phyloP scores from a whole-genome alignment of 495 filamentous ascomycete species.

The Aspergillus biplanus region DNA sequence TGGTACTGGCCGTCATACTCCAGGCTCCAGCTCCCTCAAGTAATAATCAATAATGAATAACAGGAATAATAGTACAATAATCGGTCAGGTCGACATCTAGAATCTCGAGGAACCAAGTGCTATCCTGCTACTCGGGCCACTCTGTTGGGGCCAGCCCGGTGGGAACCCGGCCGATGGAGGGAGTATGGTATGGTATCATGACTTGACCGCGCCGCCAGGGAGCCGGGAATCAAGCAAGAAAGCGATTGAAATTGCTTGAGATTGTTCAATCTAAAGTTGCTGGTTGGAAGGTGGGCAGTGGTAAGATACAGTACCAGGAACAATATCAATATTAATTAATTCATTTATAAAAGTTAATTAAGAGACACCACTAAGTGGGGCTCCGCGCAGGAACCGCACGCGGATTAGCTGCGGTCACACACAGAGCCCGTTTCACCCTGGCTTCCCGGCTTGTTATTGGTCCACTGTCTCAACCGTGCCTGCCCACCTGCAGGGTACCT shows the following conservation, averaged over 20 bases:
- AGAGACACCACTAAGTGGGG: slow-evolving; percentile 1
- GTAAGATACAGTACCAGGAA: not conserved
- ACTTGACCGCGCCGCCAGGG: not conserved
- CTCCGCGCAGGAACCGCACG: slow-evolving; percentile 15
- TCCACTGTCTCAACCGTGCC: not conserved
- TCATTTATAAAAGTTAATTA: slow-evolving; percentile 3
- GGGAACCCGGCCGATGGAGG: not conserved
- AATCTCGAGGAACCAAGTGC: not conserved
- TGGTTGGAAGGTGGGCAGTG: not conserved
- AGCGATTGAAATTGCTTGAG: too few species aligned
- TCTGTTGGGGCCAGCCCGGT: not conserved
- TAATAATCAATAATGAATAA: slow-evolving; percentile 9
- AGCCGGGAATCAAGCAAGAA: too few species aligned
- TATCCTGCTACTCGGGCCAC: not conserved
- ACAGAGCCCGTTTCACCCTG: slow-evolving; percentile 18
- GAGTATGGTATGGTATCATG: slow-evolving; percentile 3
- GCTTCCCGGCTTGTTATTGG: slow-evolving; percentile 7
- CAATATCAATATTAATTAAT: slow-evolving; percentile 3
- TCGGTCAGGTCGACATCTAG: not conserved
- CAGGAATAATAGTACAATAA: not conserved
- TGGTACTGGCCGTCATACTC: not conserved
- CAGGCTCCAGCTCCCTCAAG: not conserved
- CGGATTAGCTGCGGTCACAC: slow-evolving; percentile 10
- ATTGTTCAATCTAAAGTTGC: not conserved
- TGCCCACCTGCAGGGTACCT: not conserved